These are phyloP conservation scores for Amanita pseudoporphyria DNA, from an alignment of 768 basidiomycete genomes.

Conservation along the genomic window DNA sequence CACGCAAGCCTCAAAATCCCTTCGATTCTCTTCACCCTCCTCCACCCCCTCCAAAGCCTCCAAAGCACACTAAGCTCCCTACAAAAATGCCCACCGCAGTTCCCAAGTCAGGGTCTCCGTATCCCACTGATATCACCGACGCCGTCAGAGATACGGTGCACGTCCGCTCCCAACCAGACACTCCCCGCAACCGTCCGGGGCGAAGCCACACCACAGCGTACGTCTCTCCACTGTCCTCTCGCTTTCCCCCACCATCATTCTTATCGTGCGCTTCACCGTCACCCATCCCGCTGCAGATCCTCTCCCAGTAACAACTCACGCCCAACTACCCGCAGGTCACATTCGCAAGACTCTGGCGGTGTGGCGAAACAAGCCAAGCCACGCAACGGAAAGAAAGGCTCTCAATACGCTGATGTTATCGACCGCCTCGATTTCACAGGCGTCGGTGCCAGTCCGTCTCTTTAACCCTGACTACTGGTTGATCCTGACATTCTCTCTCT, in stretches of 20 bases:
- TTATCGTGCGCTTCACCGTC: slow-evolving; percentile 9
- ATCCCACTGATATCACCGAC: slow-evolving; percentile 40
- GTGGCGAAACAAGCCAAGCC: slow-evolving; percentile 28
- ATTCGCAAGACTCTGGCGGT: slow-evolving; percentile 35
- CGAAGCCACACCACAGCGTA: slow-evolving; percentile 52
- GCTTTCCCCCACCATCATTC: neutral
- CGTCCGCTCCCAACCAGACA: slow-evolving; percentile 29
- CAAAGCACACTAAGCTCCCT: slow-evolving; percentile 10
- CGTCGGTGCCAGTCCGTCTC: slow-evolving; percentile 68
- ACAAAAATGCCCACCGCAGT: slow-evolving; percentile 24
- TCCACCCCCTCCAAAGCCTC: slow-evolving; percentile 26
- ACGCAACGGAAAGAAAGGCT: slow-evolving; percentile 53
- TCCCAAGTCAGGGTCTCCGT: slow-evolving; percentile 18
- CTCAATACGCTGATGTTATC: slow-evolving; percentile 80
- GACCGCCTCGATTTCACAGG: slow-evolving; percentile 83
- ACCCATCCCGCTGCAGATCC: slow-evolving; percentile 8
- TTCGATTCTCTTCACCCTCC: slow-evolving; percentile 32
- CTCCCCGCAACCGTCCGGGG: slow-evolving; percentile 38
- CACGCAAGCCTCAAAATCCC: slow-evolving; percentile 29
- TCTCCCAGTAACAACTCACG: slow-evolving; percentile 16
- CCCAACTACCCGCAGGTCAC: slow-evolving; percentile 30
- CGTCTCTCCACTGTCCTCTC: slow-evolving; percentile 14
- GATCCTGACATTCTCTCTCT: slow-evolving; percentile 6
- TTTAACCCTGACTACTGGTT: slow-evolving; percentile 7
- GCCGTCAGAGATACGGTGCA: slow-evolving; percentile 64